Evolutionary conservation across 352 stramenopile genomes (phyloP), one percentile per base, ranked within the genome.

Genomic region (Phytopythium aichiense): DNA sequence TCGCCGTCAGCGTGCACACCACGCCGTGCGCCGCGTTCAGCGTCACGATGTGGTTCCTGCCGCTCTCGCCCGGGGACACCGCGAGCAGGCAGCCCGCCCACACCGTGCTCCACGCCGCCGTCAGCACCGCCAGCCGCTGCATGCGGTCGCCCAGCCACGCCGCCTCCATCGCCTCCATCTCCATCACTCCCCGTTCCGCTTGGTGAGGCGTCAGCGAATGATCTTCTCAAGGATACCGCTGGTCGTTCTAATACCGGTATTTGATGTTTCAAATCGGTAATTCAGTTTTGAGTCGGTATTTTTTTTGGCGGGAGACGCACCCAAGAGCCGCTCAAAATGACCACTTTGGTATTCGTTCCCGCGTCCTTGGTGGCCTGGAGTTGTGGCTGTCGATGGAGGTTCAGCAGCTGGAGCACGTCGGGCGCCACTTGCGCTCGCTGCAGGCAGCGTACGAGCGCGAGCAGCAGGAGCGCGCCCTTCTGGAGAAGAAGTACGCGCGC

Each of bases 401-500:
- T 20, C 30, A 55, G 28, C 54, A 62, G 23, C n/a, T 66, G 43
- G 43, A 67, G 40, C 53, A 59, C 40, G 30, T 65, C 0, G 72
- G 78, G 63, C 67, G 61, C 20, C 64, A 65, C 23, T 35, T 89
- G 38, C 68, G 63, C 37, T 68, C 67, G 31, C 77, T 89, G 20
- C 76, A 87, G 58, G 61, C 54, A 5, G 72, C 75, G 31, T 86
- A 81, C 48, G 58, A 76, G 51, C 67, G 73, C 22, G 79, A 89
- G 71, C 68, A 73, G 3, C 65, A 71, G 42, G 76, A 84, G 49
- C 74, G 80, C 49, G 73, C 86, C 37, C 42, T 74, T 28, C 56
- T 89, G 18, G 74, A 89, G 59, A 81, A 84, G 61, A 92, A 92
- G 64, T 92, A 92, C 55, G 68, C 71, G 48, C 76, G 76, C 2